Base-by-base conservation (phyloP, 805 yeast species). In the Crinitomyces ghanaensis region DNA sequence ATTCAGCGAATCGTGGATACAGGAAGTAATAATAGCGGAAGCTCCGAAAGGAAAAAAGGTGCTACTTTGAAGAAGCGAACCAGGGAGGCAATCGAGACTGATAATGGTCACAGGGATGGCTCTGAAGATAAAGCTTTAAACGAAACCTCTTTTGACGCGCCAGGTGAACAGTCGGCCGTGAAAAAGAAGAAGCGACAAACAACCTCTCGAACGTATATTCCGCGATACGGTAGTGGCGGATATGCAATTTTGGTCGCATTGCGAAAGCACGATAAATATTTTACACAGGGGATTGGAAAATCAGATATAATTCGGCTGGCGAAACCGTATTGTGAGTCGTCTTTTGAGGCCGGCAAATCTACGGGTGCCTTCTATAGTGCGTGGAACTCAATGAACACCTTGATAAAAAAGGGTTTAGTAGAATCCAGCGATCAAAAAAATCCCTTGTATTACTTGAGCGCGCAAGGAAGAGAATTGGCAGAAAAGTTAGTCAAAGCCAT, bases 151-250 rank as follows among this genome's bases (percentile, higher is more conserved):
- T 31, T 31, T 5, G 14, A 30, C 6, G 18, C 15, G 14, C n/a
- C 19, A 4, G 25, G 30, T 13, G 23, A 26, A n/a, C 16, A 30
- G 16, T 19, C 13, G 16, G 16, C 18, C 20, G 15, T 14, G 19
- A 26, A 23, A 14, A 37, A 39, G 8, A 42, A 42, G 48, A 42
- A 26, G 29, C 34, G 7, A 40, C 35, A 7, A 54, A 48, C 36
- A 51, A 44, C 40, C 49, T 16, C 18, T 21, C 45, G 42, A 51
- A 56, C 56, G 23, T 84, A 80, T 51, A 65, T 84, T 0, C 96
- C 96, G 0, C 65, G 63, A 30, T 72, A 73, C 39, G 58, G 86
- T 22, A 73, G 91, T 0, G 95, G 95, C 1, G 93, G 81, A 0
- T 86, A 81, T 58, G 94, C 91, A 0, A 78, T 85, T 6, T 46